Evolutionary conservation across 371 early-diverging fungal genomes (phyloP), one percentile per base, ranked within the genome.

Genomic region (Apophysomyces variabilis): DNA sequence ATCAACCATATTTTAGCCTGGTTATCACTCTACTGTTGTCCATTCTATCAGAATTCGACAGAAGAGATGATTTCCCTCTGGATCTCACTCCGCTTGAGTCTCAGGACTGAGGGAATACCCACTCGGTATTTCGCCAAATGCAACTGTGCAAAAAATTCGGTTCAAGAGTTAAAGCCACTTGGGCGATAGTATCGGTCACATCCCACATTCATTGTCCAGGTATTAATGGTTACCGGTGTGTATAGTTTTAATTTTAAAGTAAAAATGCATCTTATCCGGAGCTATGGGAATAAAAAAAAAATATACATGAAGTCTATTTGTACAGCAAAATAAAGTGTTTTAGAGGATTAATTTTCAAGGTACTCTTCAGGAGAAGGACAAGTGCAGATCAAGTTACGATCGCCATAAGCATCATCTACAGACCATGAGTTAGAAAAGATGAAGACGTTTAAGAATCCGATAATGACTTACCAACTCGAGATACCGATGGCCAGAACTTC

Each of bases 401-500:
- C 99, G 58, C 99, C 99, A 70, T 86, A 95, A 38, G 96, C 90
- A 76, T 98, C 99, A 77, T 98, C 98, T 50, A 50, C 18, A 47
- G 9, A 18, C 6, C 18, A 50, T 50, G 44, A 37, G 7, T 21
- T 12, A 57, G 35, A 39, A 58, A 58, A 8, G 5, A 43, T 58
- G 26, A 13, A 12, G n/a, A 5, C 7, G 68, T 44, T 26, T 26
- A 37, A n/a, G 38, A 11, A 41, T 41, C 8, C 5, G 26, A 58
- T 44, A 18, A 67, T 54, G 43, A 65, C 54, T 50, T 65, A 68
- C 69, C 54, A 57, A 96, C 89, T 58, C 98, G 87, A 44, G 86
- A 83, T 38, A 94, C 90, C 5, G 92, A 88, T 21, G 99, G 99
- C 96, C 96, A 98, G 84, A 97, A 96, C 89, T 98, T 98, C 84